phyloP scores from a whole-genome alignment of 108 stramenopile species.

The Skeletonema tropicum region DNA sequence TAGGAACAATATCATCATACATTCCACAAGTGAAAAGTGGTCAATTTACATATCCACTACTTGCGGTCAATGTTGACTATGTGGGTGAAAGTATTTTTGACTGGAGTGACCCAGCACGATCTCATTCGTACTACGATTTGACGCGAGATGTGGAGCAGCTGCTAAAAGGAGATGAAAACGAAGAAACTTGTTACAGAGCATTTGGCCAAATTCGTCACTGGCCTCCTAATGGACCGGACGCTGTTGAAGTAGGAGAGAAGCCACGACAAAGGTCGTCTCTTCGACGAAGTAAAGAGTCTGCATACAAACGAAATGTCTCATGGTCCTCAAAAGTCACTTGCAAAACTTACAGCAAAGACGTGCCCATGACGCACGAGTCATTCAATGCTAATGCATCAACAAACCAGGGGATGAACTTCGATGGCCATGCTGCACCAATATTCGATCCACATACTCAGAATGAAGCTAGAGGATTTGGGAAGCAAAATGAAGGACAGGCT shows the following conservation, averaged over 20 bases:
- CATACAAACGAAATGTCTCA: conserved; percentile 30
- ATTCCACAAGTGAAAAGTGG: conserved; percentile 72
- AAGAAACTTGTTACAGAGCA: conserved; percentile 45
- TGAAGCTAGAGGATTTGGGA: conserved; percentile 32
- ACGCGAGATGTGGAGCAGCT: conserved; percentile 71
- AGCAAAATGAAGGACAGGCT: conserved; percentile 10
- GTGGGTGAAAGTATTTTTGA: conserved; percentile 71
- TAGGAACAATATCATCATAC: conserved; percentile 52
- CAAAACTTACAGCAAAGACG: conserved; percentile 59
- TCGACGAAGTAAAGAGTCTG: conserved; percentile 23
- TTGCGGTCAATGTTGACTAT: conserved; percentile 69
- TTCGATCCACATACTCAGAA: conserved; percentile 49
- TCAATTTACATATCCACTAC: conserved; percentile 72
- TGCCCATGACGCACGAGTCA: conserved; percentile 33
- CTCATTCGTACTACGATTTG: conserved; percentile 73
- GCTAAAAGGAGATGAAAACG: conserved; percentile 45
- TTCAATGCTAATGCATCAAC: conserved; percentile 54
- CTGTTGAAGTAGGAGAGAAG: conserved; percentile 12
- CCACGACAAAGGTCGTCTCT: conserved; percentile 39
- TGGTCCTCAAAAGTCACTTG: conserved; percentile 57
- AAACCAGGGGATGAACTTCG: conserved; percentile 51
- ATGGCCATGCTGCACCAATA: conserved; percentile 42
- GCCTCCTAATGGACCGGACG: conserved; percentile 28
- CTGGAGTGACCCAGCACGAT: conserved; percentile 74
- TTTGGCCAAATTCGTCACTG: conserved; percentile 51